These are phyloP conservation scores for Botrytis galanthina DNA, from an alignment of 2,329 filamentous ascomycete genomes.

Conservation along the genomic window DNA sequence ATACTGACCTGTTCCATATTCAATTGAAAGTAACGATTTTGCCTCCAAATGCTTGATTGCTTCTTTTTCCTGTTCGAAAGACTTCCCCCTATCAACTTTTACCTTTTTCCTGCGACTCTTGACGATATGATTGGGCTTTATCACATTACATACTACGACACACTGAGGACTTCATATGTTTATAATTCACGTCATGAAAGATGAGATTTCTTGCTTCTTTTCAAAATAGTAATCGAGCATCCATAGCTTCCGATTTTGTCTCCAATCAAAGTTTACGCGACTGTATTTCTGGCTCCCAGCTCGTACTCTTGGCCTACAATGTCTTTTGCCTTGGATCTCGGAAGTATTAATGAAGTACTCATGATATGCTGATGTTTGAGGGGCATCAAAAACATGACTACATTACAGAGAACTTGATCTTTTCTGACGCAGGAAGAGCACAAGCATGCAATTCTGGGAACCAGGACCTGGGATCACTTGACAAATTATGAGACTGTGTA, in stretches of 20 bases:
- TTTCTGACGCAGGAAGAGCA: neutral
- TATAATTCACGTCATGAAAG: neutral
- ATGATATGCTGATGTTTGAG: too few relatives aligned
- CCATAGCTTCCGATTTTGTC: neutral
- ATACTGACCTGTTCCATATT: neutral
- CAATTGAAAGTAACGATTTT: rapidly evolving
- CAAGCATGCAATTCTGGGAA: neutral
- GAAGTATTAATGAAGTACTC: too few relatives aligned
- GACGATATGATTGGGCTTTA: neutral
- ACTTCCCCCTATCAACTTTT: too few relatives aligned
- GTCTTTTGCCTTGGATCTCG: neutral
- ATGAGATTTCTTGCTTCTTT: neutral
- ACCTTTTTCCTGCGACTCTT: neutral
- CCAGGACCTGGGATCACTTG: neutral
- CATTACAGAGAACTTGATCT: neutral
- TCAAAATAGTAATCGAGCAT: neutral
- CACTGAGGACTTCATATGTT: neutral
- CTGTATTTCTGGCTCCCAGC: neutral
- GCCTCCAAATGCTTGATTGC: rapidly evolving
- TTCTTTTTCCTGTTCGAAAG: neutral
- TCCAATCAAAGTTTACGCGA: neutral
- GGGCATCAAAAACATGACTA: neutral
- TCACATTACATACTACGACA: neutral
- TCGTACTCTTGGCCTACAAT: neutral
- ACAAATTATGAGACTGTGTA: neutral